Conservation (phyloP, 495 filamentous ascomycete species). For the Podospora pseudoanserina region DNA sequence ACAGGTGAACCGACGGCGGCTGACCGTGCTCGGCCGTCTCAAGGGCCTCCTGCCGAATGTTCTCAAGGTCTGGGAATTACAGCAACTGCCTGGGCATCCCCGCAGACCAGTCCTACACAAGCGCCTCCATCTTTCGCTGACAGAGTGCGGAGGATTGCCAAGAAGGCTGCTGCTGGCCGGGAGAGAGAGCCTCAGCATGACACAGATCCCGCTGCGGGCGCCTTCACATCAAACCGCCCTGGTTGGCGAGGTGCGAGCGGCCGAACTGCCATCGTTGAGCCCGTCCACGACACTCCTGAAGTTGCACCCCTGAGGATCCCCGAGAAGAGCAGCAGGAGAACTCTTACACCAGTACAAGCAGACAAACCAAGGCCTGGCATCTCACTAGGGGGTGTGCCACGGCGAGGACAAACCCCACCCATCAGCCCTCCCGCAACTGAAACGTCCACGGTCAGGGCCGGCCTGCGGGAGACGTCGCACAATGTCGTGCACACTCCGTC, state of each 20-base stretch:
- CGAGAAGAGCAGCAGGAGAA: slow-evolving; percentile 42
- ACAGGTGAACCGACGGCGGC: slow-evolving; percentile 49
- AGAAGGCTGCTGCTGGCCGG: slow-evolving; percentile 29
- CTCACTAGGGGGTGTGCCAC: slow-evolving; percentile 14
- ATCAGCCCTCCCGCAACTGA: slow-evolving; percentile 35
- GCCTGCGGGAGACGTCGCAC: slow-evolving; percentile 27
- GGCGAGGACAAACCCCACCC: slow-evolving; percentile 32
- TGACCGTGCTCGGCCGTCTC: slow-evolving; percentile 42
- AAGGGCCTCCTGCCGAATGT: slow-evolving; percentile 46
- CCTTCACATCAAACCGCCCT: slow-evolving; percentile 38
- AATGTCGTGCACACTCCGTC: slow-evolving; percentile 22
- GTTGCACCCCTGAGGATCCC: slow-evolving; percentile 45
- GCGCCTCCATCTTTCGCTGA: slow-evolving; percentile 40
- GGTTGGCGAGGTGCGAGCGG: slow-evolving; percentile 54
- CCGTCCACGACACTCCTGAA: slow-evolving; percentile 42
- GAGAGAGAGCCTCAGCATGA: slow-evolving; percentile 23
- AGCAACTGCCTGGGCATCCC: slow-evolving; percentile 23
- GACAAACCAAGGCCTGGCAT: slow-evolving; percentile 16
- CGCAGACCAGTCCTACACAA: slow-evolving; percentile 18
- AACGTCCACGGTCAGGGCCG: slow-evolving; percentile 24
- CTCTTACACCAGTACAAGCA: slow-evolving; percentile 21
- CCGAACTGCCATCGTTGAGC: slow-evolving; percentile 45
- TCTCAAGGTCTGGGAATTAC: slow-evolving; percentile 37
- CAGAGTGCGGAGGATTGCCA: slow-evolving; percentile 43
- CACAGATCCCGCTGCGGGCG: slow-evolving; percentile 33